Base-by-base conservation (phyloP, 1,139 yeast species). In the Blastobotrys arbuscula region DNA sequence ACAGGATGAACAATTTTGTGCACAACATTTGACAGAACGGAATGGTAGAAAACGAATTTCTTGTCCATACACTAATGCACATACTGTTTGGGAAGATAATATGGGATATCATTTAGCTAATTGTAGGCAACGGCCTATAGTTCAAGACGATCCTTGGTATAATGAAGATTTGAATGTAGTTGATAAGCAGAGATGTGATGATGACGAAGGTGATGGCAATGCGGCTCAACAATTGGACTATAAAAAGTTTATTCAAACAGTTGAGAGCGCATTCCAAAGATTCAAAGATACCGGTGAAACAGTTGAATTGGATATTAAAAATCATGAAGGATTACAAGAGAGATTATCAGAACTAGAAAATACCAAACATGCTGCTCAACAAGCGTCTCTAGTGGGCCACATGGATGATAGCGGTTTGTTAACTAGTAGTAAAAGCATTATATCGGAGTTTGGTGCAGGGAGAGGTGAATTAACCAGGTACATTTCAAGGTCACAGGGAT, bases 371-470 rank as follows among this genome's bases (percentile, higher is more conserved):
- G 84, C 92, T 0, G 64, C 75, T 1, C 97, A 89, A 62, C 97
- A 89, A 62, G 76, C 90, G 0, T 84, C 95, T 2, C 65, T 89
- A 50, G 83, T 86, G 19, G 90, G 88, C 4, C 85, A 85, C 53
- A 65, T 89, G 61, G 71, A 76, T 30, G 62, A 67, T 3, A 56
- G 65, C n/a, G 66, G 65, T 0, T 59, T 82, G 26, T 65, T 82
- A 28, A 66, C 68, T 1, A 45, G 47, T 21, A 41, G 45, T 10
- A 28, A 28, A 28, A 28, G 12, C 13, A 69, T 75, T 45, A 78
- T 81, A 58, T 64, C 85, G 23, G 97, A 89, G 64, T 88, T 87
- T 70, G 97, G 97, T 0, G 85, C 95, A 63, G 97, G 97, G 0
- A 77, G 90, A 52, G 96, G 85, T 0, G 97, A 89, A 62, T 73